Conservation (phyloP, 257 asterid genomes). For the Solanum okadae region DNA sequence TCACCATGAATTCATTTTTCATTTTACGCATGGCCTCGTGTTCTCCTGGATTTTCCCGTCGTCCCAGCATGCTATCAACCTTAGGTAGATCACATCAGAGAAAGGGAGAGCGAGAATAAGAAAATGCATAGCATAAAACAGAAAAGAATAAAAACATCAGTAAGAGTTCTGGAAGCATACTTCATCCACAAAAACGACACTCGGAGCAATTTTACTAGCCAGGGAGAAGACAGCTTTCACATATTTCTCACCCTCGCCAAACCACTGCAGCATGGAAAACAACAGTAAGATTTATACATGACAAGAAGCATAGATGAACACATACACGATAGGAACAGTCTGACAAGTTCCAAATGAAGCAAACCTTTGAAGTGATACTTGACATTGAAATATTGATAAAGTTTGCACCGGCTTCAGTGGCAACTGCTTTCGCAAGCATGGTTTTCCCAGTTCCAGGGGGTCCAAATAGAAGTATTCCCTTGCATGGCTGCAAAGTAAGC, state of each 20-base stretch:
- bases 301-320: background rate
- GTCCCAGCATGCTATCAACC: constrained; percentile 97
- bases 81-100: constrained; percentile 7
- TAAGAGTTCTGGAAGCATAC: constrained; percentile 26
- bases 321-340: background rate
- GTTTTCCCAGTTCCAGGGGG: constrained; percentile 95
- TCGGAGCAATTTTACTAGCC: constrained; percentile 91
- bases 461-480: constrained; percentile 84
- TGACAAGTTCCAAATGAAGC: background rate
- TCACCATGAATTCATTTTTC: constrained; percentile 97
- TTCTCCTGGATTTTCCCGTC: constrained; percentile 90
- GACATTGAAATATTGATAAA: constrained; percentile 91
- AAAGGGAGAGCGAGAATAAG: background rate
- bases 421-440: constrained; percentile 93
- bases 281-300: background rate
- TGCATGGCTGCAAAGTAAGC: constrained; percentile 59
- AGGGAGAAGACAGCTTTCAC: constrained; percentile 83
- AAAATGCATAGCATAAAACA: background rate
- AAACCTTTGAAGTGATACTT: constrained; percentile 83
- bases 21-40: constrained; percentile 96
- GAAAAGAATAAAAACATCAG: background rate
- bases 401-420: constrained; percentile 93
- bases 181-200: constrained; percentile 90
- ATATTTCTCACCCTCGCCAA: constrained; percentile 93
- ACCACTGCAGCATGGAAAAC: constrained; percentile 46